Base-by-base conservation (phyloP, 441 rosid species). In the Omphalea diandra region DNA sequence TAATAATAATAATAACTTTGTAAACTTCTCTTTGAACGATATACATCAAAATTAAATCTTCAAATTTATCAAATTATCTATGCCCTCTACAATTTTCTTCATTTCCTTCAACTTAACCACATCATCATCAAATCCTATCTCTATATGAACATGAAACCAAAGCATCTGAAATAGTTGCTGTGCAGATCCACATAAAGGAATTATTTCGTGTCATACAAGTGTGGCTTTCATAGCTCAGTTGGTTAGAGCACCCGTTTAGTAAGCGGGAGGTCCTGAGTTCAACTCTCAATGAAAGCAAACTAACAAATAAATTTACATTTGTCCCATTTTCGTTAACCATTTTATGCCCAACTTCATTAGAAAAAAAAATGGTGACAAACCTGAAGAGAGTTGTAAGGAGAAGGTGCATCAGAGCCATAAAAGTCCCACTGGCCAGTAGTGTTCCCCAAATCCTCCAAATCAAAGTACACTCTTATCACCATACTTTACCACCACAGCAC, bases 221-320 rank as follows among this genome's bases (percentile, higher is more conserved):
- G n/a, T n/a, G n/a, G 98, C 97, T 89, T 88, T 87, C 89, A 85
- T 89, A 87, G 91, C 98, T 89, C 93, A 89, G 96, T 83, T 86
- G 96, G 96, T 92, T 95, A 92, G 97, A 89, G 96, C 96, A 89
- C 93, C 97, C 88, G 97, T 86, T 88, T 86, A 89, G 92, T 89
- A 90, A 92, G 99, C 92, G 90, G 97, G 90, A 95, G 92, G 98
- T 92, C 93, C 90, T 92, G 95, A 89, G 96, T 89, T 90, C 88
- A 32, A 90, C 88, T 90, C 91, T 86, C 94, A 90, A 87, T 83
- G 86, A 89, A 79, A 90, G 92, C 93, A 88, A 47, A 9, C 3
- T 41, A 1, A n/a, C n/a, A n/a, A n/a, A n/a, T n/a, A n/a, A n/a
- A n/a, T n/a, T n/a, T n/a, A n/a, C n/a, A n/a, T n/a, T n/a, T n/a